Evolutionary conservation across 139 green algal species (phyloP).

Genomic region (Chlorella sp.): DNA sequence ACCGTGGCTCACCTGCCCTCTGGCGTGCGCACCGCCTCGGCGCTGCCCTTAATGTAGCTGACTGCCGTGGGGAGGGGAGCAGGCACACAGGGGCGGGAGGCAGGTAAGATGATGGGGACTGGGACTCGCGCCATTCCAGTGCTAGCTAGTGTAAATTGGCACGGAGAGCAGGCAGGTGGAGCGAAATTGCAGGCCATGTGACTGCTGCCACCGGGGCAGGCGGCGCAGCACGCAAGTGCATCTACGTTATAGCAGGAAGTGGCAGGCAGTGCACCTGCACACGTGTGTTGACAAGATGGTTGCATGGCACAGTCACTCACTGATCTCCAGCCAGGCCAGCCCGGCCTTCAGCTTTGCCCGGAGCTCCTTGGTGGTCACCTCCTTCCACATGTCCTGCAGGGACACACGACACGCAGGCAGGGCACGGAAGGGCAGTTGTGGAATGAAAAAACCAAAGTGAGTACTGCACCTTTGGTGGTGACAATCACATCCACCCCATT

Average conservation of each 20-base stretch:
- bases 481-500: too few species aligned
- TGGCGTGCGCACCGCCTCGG: conserved; percentile 59
- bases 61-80: neutral
- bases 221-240: neutral
- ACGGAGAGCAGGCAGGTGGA: too few species aligned
- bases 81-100: neutral
- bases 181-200: too few species aligned
- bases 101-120: neutral
- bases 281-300: too few species aligned
- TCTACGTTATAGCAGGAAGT: neutral
- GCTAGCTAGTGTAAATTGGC: too few species aligned
- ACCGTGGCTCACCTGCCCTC: conserved; percentile 27
- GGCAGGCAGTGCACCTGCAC: conserved; percentile 5
- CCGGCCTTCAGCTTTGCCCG: conserved; percentile 48
- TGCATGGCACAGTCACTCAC: too few species aligned
- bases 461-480: too few species aligned
- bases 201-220: too few species aligned
- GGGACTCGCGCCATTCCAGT: too few species aligned
- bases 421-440: neutral
- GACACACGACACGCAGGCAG: neutral
- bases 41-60: conserved; percentile 76
- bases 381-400: conserved; percentile 52
- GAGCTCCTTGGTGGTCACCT: conserved; percentile 47
- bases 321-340: conserved; percentile 76
- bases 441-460: too few species aligned